phyloP scores from a whole-genome alignment of 306 rosid genomes.

The Medicago lupulina region DNA sequence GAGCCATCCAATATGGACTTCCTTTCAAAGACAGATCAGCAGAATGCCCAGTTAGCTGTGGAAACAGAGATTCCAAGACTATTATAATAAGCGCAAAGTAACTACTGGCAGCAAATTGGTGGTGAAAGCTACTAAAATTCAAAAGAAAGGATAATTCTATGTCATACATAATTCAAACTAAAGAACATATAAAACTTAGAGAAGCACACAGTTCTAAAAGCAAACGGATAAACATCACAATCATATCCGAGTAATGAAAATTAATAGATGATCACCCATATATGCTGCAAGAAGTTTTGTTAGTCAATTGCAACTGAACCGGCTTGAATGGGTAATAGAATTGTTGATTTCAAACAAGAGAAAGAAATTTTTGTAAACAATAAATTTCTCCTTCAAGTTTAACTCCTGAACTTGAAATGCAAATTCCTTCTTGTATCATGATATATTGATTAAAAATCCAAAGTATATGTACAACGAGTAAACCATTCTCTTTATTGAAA shows the following conservation, averaged over 20 bases:
- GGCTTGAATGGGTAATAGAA: background rate
- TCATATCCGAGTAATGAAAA: slow-evolving; percentile 18
- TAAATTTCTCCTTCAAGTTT: slow-evolving; percentile 20
- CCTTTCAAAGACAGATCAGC: slow-evolving; percentile 91
- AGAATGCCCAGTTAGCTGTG: slow-evolving; percentile 81
- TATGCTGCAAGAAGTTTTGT: slow-evolving; percentile 4
- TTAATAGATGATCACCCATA: background rate
- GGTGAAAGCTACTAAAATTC: slow-evolving; percentile 13
- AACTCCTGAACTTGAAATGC: background rate
- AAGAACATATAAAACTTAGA: background rate
- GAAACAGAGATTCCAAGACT: slow-evolving; percentile 39
- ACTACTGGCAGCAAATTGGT: slow-evolving; percentile 15
- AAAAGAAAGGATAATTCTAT: background rate
- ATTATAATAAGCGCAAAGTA: slow-evolving; percentile 17
- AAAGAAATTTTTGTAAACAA: slow-evolving; percentile 14
- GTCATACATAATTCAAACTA: slow-evolving; percentile 11
- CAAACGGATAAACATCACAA: background rate
- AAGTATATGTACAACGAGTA: background rate
- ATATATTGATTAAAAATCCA: background rate
- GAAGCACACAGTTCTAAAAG: slow-evolving; percentile 19
- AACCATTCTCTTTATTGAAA: slow-evolving; percentile 17
- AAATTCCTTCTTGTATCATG: background rate
- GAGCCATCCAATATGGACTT: slow-evolving; percentile 99
- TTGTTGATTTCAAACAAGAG: slow-evolving; percentile 22
- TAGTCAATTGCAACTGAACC: slow-evolving; percentile 11